Percentiles rank a stretch among this genome's conserved stretches.
phyloP scores from a whole-genome alignment of 768 basidiomycete species.

The Mycena epipterygia region DNA sequence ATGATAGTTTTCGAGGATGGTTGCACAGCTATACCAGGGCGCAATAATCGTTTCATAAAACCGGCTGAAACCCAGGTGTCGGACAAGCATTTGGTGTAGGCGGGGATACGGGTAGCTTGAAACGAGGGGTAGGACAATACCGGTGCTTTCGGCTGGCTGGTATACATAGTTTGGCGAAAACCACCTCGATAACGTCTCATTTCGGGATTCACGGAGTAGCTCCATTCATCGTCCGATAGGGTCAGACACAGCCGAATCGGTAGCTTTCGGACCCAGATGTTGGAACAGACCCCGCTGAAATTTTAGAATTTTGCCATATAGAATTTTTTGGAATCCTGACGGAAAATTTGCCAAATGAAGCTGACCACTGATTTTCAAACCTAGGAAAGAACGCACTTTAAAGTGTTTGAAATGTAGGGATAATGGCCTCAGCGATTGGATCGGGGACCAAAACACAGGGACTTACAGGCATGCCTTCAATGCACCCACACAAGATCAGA shows the following conservation, averaged over 20 bases:
- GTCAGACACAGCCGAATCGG: not conserved
- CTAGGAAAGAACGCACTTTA: not conserved
- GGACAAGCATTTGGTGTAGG: not conserved
- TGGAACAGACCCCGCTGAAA: not conserved
- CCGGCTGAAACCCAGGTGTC: not conserved
- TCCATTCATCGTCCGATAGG: not conserved
- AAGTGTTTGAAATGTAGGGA: constrained; percentile 1
- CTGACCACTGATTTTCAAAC: not conserved
- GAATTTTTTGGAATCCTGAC: not conserved
- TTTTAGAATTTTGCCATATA: not conserved
- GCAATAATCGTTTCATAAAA: not conserved
- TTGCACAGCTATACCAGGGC: not conserved
- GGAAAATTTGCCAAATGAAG: not conserved
- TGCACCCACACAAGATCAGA: constrained; percentile 2
- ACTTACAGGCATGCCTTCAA: not conserved
- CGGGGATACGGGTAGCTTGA: not conserved
- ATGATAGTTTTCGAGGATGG: not conserved
- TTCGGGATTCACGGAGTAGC: not conserved
- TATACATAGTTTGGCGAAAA: not conserved
- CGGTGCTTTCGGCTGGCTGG: not conserved
- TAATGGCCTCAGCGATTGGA: not conserved
- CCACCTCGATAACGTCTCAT: not conserved
- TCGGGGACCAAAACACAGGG: not conserved
- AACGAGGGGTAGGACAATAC: not conserved
- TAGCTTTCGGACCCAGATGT: constrained; percentile 2